These are phyloP conservation scores for Amaranthus hypochondriacus DNA, from an alignment of 148 eudicot species.

Conservation along the genomic window DNA sequence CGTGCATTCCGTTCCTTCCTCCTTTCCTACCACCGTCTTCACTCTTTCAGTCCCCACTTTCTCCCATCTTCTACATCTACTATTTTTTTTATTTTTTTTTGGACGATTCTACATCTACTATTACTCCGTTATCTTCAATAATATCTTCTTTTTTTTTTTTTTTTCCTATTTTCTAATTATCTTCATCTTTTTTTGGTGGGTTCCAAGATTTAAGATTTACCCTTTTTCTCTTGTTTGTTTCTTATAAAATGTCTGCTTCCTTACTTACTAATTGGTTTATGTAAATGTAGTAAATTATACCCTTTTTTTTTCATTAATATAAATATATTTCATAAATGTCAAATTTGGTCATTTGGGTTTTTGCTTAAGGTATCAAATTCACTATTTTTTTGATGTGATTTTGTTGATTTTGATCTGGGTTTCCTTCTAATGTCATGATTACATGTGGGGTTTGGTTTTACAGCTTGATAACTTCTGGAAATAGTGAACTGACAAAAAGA, in stretches of 20 bases:
- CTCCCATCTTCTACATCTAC: not conserved
- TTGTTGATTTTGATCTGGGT: slow-evolving; percentile 22
- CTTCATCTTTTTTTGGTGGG: not conserved
- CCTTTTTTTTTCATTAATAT: not conserved
- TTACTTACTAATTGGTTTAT: not conserved
- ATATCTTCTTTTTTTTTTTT: not conserved
- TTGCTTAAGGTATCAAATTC: not conserved
- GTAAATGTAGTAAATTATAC: not conserved
- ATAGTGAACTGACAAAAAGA: slow-evolving; percentile 20
- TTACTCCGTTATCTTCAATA: too few relatives aligned
- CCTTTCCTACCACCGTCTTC: not conserved
- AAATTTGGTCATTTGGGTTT: not conserved
- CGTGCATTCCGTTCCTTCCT: slow-evolving; percentile 33
- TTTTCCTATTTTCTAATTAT: not conserved
- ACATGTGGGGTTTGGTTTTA: slow-evolving; percentile 15
- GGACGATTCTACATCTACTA: not conserved
- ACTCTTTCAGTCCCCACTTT: slow-evolving; percentile 6
- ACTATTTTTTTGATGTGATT: not conserved
- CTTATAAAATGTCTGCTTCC: too few relatives aligned
- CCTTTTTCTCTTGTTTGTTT: not conserved
- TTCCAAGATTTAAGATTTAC: not conserved
- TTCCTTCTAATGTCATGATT: slow-evolving; percentile 18
- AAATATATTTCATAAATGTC: not conserved
- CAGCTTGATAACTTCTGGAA: slow-evolving; percentile 27
- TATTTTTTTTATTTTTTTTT: not conserved